Evolutionary conservation across 1,284 basidiomycete species (phyloP), one percentile per base, ranked within the genome.

Genomic region (Boletellus deceptivus): DNA sequence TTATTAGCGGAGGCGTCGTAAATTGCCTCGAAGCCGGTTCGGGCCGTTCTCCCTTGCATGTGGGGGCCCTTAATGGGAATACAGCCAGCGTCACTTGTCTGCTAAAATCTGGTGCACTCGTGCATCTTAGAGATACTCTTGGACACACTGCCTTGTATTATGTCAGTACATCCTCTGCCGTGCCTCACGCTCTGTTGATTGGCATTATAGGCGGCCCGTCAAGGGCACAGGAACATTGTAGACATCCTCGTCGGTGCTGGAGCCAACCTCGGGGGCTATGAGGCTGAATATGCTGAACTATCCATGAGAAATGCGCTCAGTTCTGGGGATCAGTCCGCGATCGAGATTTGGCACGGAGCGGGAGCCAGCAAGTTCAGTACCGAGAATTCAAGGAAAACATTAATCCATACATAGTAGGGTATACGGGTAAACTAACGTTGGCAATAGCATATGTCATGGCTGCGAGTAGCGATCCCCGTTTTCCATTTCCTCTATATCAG

Each of bases 71-170:
- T 34, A 84, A 86, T 46, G 90, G 89, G 0, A 79, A 79, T 55
- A 57, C 70, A 1, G 68, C 66, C 6, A 80, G 82, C 45, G 80
- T 86, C 24, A 72, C 76, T 29, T 62, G 80, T 34, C 72, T 97
- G 31, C 75, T 97, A 31, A 75, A 82, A 52, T 82, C 82, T 1
- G 93, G 93, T 2, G 91, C 91, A 2, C 76, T 91, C n/a, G 93
- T 97, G 10, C 93, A 96, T 68, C 73, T 88, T 9, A 77, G 91
- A 39, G 90, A 93, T 61, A 67, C 70, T 3, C 73, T 90, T 37
- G 91, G 89, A 1, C 92, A 94, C 61, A 93, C 92, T 14, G 80
- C 92, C 6, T 69, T 91, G 20, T 91, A 91, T 67, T 88, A 91
- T 69, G 88, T 86, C 57, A 58, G 81, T 53, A 25, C 64, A 18